Evolutionary conservation across 2,329 filamentous ascomycete species (phyloP), one percentile per base, ranked within the genome.

Genomic region (Aspergillus costaricaensis): DNA sequence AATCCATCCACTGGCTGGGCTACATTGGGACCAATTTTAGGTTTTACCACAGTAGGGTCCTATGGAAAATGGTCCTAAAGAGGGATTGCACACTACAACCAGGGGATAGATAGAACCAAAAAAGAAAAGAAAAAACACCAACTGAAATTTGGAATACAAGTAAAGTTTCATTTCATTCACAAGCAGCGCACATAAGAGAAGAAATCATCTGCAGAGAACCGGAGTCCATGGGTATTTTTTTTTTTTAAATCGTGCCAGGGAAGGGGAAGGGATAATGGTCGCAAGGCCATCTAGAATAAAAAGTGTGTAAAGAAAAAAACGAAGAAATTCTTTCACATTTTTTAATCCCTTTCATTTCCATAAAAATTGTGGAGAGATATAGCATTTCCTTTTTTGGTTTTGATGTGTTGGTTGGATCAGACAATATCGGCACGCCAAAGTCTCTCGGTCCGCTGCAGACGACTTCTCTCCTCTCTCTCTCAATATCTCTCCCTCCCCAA

Each of bases 351-450:
- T 66, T 60, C 63, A 57, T 62, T 56, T 44, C 52, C 52, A 57
- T 50, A 58, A 48, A 58, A 56, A 27, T 8, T 51, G 62, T 62
- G 59, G 55, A 63, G 55, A 63, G 58, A 60, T 62, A 65, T 59
- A 65, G 61, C 53, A 54, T 64, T 65, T 67, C 64, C 36, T 59
- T 64, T 65, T 65, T 65, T 27, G 25, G 25, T 65, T 58, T 59
- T 17, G 41, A 12, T 17, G 17, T 44, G 25, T 27, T 27, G 9
- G 47, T 59, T 59, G 50, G 48, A 57, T 57, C 51, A 51, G 43
- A 57, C 51, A 60, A 52, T 62, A 59, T 62, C 61, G 58, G 58
- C 57, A 64, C 61, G 59, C 51, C 51, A 50, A 54, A 53, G 58
- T 58, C 44, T 58, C 44, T 50, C 30, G 50, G 51, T 56, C 56